These are phyloP conservation scores for Xenosphaeropsis pyriputrescens DNA, from an alignment of 2,329 filamentous ascomycete genomes.

Conservation along the genomic window DNA sequence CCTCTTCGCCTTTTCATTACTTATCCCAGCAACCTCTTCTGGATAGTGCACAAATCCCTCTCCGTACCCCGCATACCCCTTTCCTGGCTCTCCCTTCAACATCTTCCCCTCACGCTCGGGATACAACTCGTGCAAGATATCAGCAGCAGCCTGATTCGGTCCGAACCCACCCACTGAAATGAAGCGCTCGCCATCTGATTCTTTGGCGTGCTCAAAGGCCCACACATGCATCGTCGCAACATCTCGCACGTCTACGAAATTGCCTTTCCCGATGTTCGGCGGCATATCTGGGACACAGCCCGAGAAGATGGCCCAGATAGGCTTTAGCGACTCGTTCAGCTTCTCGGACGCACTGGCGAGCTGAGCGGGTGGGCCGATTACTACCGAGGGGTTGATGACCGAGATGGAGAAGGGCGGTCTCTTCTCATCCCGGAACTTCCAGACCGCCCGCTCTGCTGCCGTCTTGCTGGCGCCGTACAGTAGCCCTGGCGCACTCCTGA, in stretches of 20 bases:
- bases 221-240: slow-evolving; percentile 25
- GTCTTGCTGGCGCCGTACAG: slow-evolving; percentile 25
- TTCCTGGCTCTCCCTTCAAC: slow-evolving; percentile 20
- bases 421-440: slow-evolving; percentile 21
- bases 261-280: slow-evolving; percentile 11
- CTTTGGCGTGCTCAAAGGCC: slow-evolving; percentile 19
- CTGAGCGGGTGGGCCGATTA: slow-evolving; percentile 24
- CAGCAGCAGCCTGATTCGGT: slow-evolving; percentile 22
- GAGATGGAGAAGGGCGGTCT: slow-evolving; percentile 23
- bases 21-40: slow-evolving; percentile 8
- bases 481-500: slow-evolving; percentile 2
- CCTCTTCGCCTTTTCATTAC: slow-evolving; percentile 14
- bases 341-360: slow-evolving; percentile 15
- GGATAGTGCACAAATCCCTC: slow-evolving; percentile 4
- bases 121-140: slow-evolving; percentile 24
- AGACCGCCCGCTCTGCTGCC: slow-evolving; percentile 21
- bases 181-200: slow-evolving; percentile 25
- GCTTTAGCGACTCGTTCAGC: slow-evolving; percentile 18
- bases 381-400: slow-evolving; percentile 24
- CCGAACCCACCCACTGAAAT: slow-evolving; percentile 19
- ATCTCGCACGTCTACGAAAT: slow-evolving; percentile 27
- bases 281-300: slow-evolving; percentile 15
- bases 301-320: slow-evolving; percentile 20
- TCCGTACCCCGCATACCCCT: slow-evolving; percentile 20
- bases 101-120: slow-evolving; percentile 21